Conservation (phyloP, 1,139 yeast species). For the Saccharomyces hybrid region DNA sequence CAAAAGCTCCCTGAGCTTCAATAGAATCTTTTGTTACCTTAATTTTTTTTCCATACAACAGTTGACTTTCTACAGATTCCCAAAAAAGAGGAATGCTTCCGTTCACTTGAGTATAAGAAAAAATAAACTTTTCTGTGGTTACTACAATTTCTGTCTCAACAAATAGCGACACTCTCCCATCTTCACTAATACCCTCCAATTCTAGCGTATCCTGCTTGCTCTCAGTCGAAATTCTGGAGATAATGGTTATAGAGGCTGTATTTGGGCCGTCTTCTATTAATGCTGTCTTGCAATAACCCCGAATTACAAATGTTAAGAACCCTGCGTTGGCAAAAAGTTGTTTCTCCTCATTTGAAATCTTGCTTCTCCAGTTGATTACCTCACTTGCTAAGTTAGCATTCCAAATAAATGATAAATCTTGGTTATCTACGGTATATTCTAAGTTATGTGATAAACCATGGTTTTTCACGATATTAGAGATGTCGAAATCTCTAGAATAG, state of each 20-base stretch:
- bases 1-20: conserved; percentile 57
- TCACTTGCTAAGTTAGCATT: conserved; percentile 52
- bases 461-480: conserved; percentile 55
- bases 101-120: conserved; percentile 51
- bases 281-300: conserved; percentile 56
- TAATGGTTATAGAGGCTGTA: conserved; percentile 46
- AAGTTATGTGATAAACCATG: conserved; percentile 37
- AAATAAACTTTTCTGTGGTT: conserved; percentile 44
- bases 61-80: conserved; percentile 43
- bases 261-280: conserved; percentile 31
- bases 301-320: conserved; percentile 48
- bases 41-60: conserved; percentile 44
- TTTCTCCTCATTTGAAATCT: conserved; percentile 46
- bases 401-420: conserved; percentile 58
- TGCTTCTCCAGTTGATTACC: conserved; percentile 49
- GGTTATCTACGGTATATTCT: conserved; percentile 37
- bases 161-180: conserved; percentile 59
- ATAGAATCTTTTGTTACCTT: conserved; percentile 52
- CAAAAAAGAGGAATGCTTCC: conserved; percentile 70
- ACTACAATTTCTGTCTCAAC: conserved; percentile 60
- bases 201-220: conserved; percentile 58
- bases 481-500: conserved; percentile 57
- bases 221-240: conserved; percentile 58
- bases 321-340: conserved; percentile 46
- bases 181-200: conserved; percentile 63